Percentiles rank a stretch among this genome's conserved stretches.
phyloP scores from a whole-genome alignment of 2,329 filamentous ascomycete genomes.

The Incumbomyces delicatus region DNA sequence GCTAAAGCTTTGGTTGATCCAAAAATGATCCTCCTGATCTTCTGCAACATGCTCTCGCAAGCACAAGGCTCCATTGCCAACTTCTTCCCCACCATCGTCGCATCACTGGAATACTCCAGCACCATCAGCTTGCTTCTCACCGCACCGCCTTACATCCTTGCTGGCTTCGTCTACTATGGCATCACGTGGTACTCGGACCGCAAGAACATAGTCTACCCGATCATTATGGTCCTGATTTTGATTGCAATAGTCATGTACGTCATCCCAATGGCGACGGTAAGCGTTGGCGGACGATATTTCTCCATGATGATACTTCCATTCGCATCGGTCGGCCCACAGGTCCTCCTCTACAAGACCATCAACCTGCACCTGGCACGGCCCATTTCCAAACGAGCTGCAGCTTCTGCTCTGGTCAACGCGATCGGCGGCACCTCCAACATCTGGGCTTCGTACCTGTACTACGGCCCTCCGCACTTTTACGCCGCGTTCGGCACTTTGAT shows the following conservation, averaged over 20 bases:
- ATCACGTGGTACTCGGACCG: conserved; percentile 21
- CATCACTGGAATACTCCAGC: conserved; percentile 41
- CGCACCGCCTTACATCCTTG: conserved; percentile 38
- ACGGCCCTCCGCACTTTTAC: conserved; percentile 27
- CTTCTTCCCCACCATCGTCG: conserved; percentile 62
- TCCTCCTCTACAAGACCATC: conserved; percentile 36
- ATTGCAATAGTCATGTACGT: conserved; percentile 30
- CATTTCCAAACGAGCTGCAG: conserved; percentile 34
- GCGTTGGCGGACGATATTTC: conserved; percentile 33
- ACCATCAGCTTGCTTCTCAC: conserved; percentile 39
- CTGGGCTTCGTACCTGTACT: conserved; percentile 22
- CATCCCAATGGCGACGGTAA: conserved; percentile 29
- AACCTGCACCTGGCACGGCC: conserved; percentile 35
- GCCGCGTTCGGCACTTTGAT: conserved; percentile 30
- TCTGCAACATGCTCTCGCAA: conserved; percentile 3
- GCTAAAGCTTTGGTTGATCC: conserved; percentile 17
- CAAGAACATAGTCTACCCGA: conserved; percentile 25
- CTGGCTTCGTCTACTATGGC: conserved; percentile 28
- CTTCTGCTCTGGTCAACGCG: conserved; percentile 39
- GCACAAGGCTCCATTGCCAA: conserved; percentile 52
- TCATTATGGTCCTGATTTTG: conserved; percentile 28
- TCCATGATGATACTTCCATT: conserved; percentile 36
- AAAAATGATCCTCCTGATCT: background rate
- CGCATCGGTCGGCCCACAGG: conserved; percentile 32
- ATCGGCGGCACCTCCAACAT: conserved; percentile 46